These are phyloP conservation scores for Pezicula neosporulosa DNA, from an alignment of 2,329 filamentous ascomycete species.

Conservation along the genomic window DNA sequence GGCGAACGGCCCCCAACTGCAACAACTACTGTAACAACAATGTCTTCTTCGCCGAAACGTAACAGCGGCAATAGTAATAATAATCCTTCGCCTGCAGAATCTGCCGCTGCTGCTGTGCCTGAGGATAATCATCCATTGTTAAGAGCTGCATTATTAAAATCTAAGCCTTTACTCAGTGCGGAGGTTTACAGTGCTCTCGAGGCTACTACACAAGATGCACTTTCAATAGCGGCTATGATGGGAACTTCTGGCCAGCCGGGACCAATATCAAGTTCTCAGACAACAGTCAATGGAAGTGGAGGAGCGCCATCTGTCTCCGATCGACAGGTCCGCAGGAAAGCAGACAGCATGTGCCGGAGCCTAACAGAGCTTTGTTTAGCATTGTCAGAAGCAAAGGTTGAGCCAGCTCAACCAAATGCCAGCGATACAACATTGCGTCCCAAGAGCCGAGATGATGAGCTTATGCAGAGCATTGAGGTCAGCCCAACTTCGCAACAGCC, in stretches of 20 bases:
- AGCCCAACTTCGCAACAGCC: constrained; percentile 14
- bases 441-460: constrained; percentile 13
- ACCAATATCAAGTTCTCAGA: constrained; percentile 57
- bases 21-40: constrained; percentile 84
- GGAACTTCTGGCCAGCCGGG: constrained; percentile 66
- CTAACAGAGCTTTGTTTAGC: constrained; percentile 90
- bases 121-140: constrained; percentile 72
- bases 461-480: constrained; percentile 16
- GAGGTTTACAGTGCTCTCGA: constrained; percentile 80
- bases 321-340: constrained; percentile 82
- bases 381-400: constrained; percentile 57
- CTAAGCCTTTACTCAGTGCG: constrained; percentile 63
- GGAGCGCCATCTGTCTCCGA: constrained; percentile 55
- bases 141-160: constrained; percentile 76
- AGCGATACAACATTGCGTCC: constrained; percentile 11
- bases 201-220: constrained; percentile 74
- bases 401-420: constrained; percentile 9
- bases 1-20: constrained; percentile 86
- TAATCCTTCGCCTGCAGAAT: constrained; percentile 37
- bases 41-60: constrained; percentile 85
- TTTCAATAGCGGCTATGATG: constrained; percentile 75
- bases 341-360: constrained; percentile 88
- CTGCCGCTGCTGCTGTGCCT: constrained; percentile 36
- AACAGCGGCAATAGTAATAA: constrained; percentile 46
- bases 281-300: constrained; percentile 32